Evolutionary conservation across 371 early-diverging fungal genomes (phyloP).

Genomic region (Circinella minor): DNA sequence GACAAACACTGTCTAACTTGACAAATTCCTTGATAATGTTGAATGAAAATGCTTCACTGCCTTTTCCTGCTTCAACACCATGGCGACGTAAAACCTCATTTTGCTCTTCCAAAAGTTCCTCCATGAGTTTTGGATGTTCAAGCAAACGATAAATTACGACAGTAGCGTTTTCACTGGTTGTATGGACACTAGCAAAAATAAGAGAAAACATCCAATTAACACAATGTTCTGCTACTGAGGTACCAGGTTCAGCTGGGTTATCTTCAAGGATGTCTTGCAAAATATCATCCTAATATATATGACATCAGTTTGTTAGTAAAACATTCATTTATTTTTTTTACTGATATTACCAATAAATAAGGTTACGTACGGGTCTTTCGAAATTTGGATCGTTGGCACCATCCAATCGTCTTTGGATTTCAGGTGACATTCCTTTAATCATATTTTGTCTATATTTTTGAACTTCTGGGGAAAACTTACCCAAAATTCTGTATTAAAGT

Average conservation of each 20-base stretch:
- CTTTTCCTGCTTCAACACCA: slow-evolving; percentile 5
- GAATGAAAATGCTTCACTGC: slow-evolving; percentile 20
- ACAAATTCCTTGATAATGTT: slow-evolving; percentile 40
- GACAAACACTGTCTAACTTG: slow-evolving; percentile 56
- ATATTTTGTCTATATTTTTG: not conserved
- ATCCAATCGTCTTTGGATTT: not conserved
- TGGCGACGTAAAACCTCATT: slow-evolving; percentile 28
- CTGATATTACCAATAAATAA: not conserved
- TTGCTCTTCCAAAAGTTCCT: slow-evolving; percentile 50
- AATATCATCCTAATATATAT: slow-evolving; percentile 19
- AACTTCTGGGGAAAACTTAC: slow-evolving; percentile 2
- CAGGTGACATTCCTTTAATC: not conserved
- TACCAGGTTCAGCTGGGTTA: not conserved
- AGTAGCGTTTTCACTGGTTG: slow-evolving; percentile 41
- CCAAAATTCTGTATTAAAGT: slow-evolving; percentile 6
- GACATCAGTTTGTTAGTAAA: not conserved
- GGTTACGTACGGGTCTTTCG: not conserved
- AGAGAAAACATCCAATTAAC: slow-evolving; percentile 28
- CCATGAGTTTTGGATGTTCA: slow-evolving; percentile 42
- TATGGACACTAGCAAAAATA: slow-evolving; percentile 47
- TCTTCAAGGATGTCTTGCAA: slow-evolving; percentile 27
- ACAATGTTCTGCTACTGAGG: not conserved
- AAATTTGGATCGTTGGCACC: slow-evolving; percentile 6
- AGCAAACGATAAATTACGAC: slow-evolving; percentile 44
- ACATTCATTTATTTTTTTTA: not conserved